Evolutionary conservation across 257 asterid species (phyloP), one percentile per base, ranked within the genome.

Genomic region (Scutellaria minor): DNA sequence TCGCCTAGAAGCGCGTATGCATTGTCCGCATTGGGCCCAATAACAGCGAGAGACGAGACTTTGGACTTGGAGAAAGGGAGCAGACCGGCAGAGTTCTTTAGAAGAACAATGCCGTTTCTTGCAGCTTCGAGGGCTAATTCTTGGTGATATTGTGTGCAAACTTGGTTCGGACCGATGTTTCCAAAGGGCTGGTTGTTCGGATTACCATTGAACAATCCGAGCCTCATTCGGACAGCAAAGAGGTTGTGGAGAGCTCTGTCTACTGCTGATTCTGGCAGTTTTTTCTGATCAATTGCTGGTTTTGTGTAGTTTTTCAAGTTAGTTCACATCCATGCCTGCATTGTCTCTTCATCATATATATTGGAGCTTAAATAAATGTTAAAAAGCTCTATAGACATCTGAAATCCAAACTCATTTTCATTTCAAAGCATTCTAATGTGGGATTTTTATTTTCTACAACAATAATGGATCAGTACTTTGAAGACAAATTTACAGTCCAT

Each of bases 231-330:
- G 27, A 2, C 2, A 0, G 87, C 6, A 64, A 93, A 91, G 9
- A 85, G 86, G 78, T 93, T 90, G 84, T 85, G 89, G 60, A 93
- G 90, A 72, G 98, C 98, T 69, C 92, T 74, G 85, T 93, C 89
- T 53, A 91, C 18, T 3, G 80, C 67, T 24, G 78, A 47, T 79
- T 79, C 90, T 0, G 76, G 11, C 18, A 93, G 53, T 62, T 80
- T 87, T 67, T 79, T 87, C 82, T 84, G 83, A n/a, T 68, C 18
- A 2, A 93, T 78, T 63, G 97, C 96, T 67, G 94, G 84, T 84
- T 85, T 91, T 6, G 97, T 84, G 82, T 93, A 85, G 61, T 76
- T 77, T 66, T 75, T 64, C 48, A 91, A 73, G 83, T 84, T 96
- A 93, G 45, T 91, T 73, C 1, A 93, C 88, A 74, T 93, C 98